phyloP scores from a whole-genome alignment of 2,329 filamentous ascomycete species.

The Grosmannia huntii region DNA sequence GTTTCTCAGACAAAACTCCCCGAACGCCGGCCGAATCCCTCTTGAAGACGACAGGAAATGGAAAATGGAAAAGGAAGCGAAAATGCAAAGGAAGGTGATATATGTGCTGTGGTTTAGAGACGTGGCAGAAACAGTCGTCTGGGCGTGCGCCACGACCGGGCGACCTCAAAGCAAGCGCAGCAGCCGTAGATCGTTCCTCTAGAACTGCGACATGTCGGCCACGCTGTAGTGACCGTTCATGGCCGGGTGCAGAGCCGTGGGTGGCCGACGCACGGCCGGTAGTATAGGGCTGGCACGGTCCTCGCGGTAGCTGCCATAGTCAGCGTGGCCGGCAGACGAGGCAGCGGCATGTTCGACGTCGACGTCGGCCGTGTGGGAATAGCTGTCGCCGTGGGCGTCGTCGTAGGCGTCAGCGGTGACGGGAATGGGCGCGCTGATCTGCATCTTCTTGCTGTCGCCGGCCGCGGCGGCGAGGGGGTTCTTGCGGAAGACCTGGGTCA shows the following conservation, averaged over 20 bases:
- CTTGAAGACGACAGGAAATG: neutral
- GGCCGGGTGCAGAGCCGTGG: constrained; percentile 44
- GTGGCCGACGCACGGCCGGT: constrained; percentile 40
- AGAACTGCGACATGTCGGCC: constrained; percentile 36
- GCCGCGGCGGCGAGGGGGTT: constrained; percentile 6
- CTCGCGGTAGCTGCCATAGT: constrained; percentile 14
- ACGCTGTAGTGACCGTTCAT: constrained; percentile 23
- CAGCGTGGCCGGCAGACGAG: neutral
- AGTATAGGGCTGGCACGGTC: constrained; percentile 40
- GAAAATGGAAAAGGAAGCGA: neutral
- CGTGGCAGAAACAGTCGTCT: neutral
- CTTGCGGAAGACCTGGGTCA: constrained; percentile 14
- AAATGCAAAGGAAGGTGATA: neutral
- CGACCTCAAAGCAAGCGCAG: neutral
- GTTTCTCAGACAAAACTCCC: neutral
- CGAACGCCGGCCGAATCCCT: neutral
- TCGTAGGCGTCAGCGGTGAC: constrained; percentile 21
- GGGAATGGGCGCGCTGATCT: constrained; percentile 31
- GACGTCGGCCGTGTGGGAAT: constrained; percentile 4
- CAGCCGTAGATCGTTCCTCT: neutral
- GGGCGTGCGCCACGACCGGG: neutral
- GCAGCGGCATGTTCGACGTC: constrained; percentile 5
- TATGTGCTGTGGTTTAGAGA: neutral
- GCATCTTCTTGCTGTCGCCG: constrained; percentile 21
- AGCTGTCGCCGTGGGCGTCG: constrained; percentile 19